phyloP scores from a whole-genome alignment of 2,329 filamentous ascomycete genomes.

The Emmonsiellopsis sp. region DNA sequence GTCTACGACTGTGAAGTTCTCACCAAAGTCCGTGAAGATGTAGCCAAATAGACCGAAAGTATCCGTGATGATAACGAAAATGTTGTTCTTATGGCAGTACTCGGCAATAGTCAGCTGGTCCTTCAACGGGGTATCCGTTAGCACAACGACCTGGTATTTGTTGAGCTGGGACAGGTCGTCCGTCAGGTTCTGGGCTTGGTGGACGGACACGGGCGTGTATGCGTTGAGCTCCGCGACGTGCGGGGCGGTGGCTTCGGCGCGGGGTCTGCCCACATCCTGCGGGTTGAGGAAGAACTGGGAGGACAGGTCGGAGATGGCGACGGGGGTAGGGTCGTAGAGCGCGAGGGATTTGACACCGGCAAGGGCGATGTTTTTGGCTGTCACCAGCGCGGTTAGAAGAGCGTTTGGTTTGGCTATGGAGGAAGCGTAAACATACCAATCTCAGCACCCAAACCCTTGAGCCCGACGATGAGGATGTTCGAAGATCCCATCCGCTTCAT shows the following conservation, averaged over 20 bases:
- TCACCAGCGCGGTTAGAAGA: background rate
- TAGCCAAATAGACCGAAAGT: conserved; percentile 91
- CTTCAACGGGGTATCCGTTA: conserved; percentile 74
- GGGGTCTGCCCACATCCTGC: conserved; percentile 83
- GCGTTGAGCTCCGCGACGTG: conserved; percentile 91
- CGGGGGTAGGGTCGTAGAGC: conserved; percentile 79
- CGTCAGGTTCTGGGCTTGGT: conserved; percentile 55
- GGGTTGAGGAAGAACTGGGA: conserved; percentile 93
- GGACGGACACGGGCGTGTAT: conserved; percentile 83
- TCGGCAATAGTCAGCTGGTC: conserved; percentile 79
- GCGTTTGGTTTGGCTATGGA: background rate
- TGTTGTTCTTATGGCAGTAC: conserved; percentile 88
- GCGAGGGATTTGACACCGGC: conserved; percentile 97
- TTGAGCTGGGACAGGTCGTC: conserved; percentile 73
- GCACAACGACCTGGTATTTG: conserved; percentile 83
- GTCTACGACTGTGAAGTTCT: conserved; percentile 85
- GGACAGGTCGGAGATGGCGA: conserved; percentile 79
- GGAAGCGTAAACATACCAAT: conserved; percentile 45
- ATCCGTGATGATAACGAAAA: conserved; percentile 79
- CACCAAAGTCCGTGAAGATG: conserved; percentile 95
- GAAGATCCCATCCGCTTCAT: conserved; percentile 99
- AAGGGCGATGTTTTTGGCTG: conserved; percentile 93
- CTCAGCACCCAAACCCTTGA: conserved; percentile 92
- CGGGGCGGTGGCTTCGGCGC: conserved; percentile 77
- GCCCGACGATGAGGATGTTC: conserved; percentile 81